These are phyloP conservation scores for Aurinia saxatilis DNA, from an alignment of 345 rosid genomes.

Conservation along the genomic window DNA sequence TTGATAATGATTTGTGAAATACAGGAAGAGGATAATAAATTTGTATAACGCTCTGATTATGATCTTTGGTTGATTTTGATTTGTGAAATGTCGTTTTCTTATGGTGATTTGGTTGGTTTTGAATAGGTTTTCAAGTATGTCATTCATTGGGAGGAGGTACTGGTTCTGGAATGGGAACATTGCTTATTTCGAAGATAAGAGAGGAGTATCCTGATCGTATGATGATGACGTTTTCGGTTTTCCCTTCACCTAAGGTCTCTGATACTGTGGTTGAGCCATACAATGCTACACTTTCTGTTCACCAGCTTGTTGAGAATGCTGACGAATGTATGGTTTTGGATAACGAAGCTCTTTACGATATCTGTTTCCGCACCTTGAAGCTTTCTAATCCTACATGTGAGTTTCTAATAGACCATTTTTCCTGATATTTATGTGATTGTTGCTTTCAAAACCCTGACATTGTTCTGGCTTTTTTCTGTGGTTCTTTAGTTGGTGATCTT, in stretches of 20 bases:
- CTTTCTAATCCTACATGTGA: conserved; percentile 29
- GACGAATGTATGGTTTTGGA: conserved; percentile 34
- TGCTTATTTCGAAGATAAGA: conserved; percentile 28
- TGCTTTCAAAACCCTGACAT: conserved; percentile 2
- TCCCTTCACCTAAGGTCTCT: conserved; percentile 31
- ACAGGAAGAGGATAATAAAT: too few species aligned
- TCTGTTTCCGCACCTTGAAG: conserved; percentile 31
- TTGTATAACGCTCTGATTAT: not conserved
- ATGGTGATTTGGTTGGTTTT: not conserved
- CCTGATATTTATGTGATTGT: not conserved
- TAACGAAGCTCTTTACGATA: conserved; percentile 32
- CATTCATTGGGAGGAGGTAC: conserved; percentile 33
- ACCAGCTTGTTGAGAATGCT: conserved; percentile 32
- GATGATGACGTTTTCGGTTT: conserved; percentile 32
- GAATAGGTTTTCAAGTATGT: conserved; percentile 28
- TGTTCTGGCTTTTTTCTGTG: not conserved
- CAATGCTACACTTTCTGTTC: conserved; percentile 31
- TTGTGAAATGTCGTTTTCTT: not conserved
- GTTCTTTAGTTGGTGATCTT: conserved; percentile 27
- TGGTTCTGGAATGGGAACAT: conserved; percentile 33
- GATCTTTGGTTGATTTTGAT: not conserved
- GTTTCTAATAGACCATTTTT: not conserved
- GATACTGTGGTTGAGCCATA: conserved; percentile 33
- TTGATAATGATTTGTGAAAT: too few species aligned
- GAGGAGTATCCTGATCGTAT: conserved; percentile 33